Base-by-base conservation (phyloP, 768 basidiomycete species). In the Leccinum olivaceopallidum region DNA sequence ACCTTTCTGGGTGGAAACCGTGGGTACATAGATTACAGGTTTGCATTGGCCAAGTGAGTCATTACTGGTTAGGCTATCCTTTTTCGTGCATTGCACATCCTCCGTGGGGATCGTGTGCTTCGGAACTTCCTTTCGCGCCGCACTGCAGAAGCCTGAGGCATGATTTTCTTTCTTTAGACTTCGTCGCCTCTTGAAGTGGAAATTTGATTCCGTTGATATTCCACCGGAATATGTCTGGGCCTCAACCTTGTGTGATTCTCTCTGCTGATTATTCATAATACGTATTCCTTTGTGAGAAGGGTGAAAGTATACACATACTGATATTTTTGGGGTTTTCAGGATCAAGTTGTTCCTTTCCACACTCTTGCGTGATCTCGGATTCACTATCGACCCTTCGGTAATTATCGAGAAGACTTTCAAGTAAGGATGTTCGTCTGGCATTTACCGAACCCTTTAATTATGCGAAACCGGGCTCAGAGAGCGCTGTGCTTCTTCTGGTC, bases 401-500 rank as follows among this genome's bases (percentile, higher is more conserved):
- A 79, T 84, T 65, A 81, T 86, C 64, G 83, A 87, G 77, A 86
- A 86, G 77, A 82, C 78, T 53, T 78, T 84, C 70, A 86, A 85
- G 85, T 87, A 69, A 77, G 84, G 44, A 62, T 37, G 32, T 61
- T 58, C 58, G 5, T 28, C 51, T 70, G 63, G 65, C 59, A 54
- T 55, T 61, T 64, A 55, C 60, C 65, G 64, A 58, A 39, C 57
- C 55, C 62, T 65, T 65, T 63, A 59, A 66, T 73, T 67, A 65
- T 65, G 57, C 62, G 65, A 60, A 58, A 42, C 58, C n/a, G 55
- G 56, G 51, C 53, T 47, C 44, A 47, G 44, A 47, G 42, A 44
- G 42, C 42, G 34, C 32, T 28, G 20, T 18, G 61, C 63, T 63
- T 71, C 62, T 60, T 14, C 53, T 63, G 28, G 56, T 30, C 39